These are phyloP conservation scores for Blastobotrys mokoenaii DNA, from an alignment of 805 yeast species.

Conservation along the genomic window DNA sequence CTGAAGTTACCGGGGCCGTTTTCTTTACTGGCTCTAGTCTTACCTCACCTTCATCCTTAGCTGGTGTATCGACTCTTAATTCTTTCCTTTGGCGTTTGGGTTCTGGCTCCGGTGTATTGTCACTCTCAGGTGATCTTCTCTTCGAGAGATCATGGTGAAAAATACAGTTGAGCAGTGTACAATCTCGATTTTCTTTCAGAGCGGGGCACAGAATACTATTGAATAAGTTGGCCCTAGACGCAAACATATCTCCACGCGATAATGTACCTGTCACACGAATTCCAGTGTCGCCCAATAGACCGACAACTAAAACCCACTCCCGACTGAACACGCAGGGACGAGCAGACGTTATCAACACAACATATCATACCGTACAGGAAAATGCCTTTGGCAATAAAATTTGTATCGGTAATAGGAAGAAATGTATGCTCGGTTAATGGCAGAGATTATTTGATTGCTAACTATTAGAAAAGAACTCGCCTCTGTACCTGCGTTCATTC, in stretches of 20 bases:
- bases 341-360: slow-evolving; percentile 1
- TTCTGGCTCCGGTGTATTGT: no score
- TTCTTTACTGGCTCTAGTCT: background rate
- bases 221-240: slow-evolving; percentile 17
- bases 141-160: slow-evolving; percentile 21
- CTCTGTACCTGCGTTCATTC: slow-evolving; percentile 17
- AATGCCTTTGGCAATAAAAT: slow-evolving; percentile 19
- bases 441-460: background rate
- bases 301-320: background rate
- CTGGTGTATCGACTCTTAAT: no score
- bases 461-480: slow-evolving; percentile 16
- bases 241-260: slow-evolving; percentile 19
- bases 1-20: no score
- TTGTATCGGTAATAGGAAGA: slow-evolving; percentile 20
- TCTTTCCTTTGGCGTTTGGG: no score
- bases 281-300: no score
- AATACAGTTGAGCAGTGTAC: slow-evolving; percentile 28
- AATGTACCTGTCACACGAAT: background rate
- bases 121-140: background rate
- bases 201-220: slow-evolving; percentile 25
- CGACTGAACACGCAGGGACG: background rate
- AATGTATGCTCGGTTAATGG: slow-evolving; percentile 13
- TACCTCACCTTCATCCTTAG: background rate
- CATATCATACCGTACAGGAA: background rate
- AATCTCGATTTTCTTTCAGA: slow-evolving; percentile 11